phyloP scores from a whole-genome alignment of 2,329 filamentous ascomycete genomes.

The Fusarium bactridioides region DNA sequence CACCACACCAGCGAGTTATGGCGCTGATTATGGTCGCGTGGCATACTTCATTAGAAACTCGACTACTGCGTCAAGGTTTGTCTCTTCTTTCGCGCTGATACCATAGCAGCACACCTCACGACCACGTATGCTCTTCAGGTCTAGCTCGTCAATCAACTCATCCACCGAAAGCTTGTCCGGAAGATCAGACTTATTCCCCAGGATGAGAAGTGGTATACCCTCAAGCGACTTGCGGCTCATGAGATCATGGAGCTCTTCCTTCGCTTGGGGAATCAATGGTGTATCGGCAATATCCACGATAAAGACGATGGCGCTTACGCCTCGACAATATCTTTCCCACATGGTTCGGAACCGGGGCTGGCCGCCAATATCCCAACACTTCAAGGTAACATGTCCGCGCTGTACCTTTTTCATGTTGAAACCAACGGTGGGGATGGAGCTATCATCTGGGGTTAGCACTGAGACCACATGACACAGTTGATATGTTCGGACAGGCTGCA shows the following conservation, averaged over 20 bases:
- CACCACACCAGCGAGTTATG: slow-evolving; percentile 5
- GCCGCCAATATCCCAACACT: slow-evolving; percentile 98
- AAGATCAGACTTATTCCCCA: slow-evolving; percentile 97
- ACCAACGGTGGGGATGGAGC: slow-evolving; percentile 96
- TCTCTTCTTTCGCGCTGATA: slow-evolving; percentile 98
- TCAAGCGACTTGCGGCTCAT: slow-evolving; percentile 85
- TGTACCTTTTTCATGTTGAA: slow-evolving; percentile 99
- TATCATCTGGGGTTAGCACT: slow-evolving; percentile 59
- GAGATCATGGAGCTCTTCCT: slow-evolving; percentile 90
- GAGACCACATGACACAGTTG: slow-evolving; percentile 1
- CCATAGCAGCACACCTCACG: slow-evolving; percentile 98
- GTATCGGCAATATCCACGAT: slow-evolving; percentile 96
- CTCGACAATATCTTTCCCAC: slow-evolving; percentile 99
- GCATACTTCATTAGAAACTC: slow-evolving; percentile 95
- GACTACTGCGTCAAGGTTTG: slow-evolving; percentile 94
- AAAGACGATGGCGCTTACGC: slow-evolving; percentile 97
- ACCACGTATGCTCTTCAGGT: slow-evolving; percentile 86
- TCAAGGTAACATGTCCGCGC: slow-evolving; percentile 96
- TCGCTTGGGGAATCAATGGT: slow-evolving; percentile 80
- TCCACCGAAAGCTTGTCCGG: slow-evolving; percentile 91
- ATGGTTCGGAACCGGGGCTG: slow-evolving; percentile 97
- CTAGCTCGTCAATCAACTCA: slow-evolving; percentile 91
- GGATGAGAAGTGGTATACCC: slow-evolving; percentile 89
- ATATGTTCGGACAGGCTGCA: background rate
- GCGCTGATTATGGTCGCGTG: slow-evolving; percentile 62